phyloP scores from a whole-genome alignment of 2,329 filamentous ascomycete genomes.

The Colletotrichum sansevieriae region DNA sequence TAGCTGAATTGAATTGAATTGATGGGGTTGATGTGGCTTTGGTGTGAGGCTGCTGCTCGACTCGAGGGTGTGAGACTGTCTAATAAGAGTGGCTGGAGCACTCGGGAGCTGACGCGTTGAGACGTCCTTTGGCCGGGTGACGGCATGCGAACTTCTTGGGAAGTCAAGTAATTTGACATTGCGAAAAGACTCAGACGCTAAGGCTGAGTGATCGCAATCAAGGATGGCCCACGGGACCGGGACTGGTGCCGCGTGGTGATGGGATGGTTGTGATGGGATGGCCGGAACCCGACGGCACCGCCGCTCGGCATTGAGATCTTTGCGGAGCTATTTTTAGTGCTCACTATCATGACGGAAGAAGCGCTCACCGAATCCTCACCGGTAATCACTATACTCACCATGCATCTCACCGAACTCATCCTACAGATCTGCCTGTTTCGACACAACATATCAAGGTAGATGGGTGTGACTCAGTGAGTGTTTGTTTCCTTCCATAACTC shows the following conservation, averaged over 20 bases:
- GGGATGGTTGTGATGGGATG: slow-evolving; percentile 12
- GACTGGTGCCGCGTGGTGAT: slow-evolving; percentile 12
- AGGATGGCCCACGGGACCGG: not conserved
- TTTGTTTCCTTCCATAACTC: too few species aligned
- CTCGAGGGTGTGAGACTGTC: not conserved
- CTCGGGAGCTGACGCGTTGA: not conserved
- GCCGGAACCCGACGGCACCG: not conserved
- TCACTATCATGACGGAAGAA: too few species aligned
- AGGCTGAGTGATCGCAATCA: slow-evolving; percentile 11
- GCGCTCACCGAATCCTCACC: too few species aligned
- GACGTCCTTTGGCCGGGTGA: not conserved
- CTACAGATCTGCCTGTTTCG: too few species aligned
- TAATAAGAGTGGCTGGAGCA: not conserved
- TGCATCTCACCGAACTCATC: too few species aligned
- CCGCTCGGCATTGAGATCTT: not conserved
- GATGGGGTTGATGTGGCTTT: not conserved
- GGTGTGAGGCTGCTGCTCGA: not conserved
- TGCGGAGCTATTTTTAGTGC: slow-evolving; percentile 2
- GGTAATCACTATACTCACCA: rapidly evolving
- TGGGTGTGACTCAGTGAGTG: too few species aligned
- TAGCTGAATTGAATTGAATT: not conserved
- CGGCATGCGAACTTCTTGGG: not conserved
- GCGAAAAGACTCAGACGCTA: not conserved
- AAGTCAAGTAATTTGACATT: not conserved
- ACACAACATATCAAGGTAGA: too few species aligned